Base-by-base conservation (phyloP, 441 rosid species). In the Bocquillonia castaneifolia region DNA sequence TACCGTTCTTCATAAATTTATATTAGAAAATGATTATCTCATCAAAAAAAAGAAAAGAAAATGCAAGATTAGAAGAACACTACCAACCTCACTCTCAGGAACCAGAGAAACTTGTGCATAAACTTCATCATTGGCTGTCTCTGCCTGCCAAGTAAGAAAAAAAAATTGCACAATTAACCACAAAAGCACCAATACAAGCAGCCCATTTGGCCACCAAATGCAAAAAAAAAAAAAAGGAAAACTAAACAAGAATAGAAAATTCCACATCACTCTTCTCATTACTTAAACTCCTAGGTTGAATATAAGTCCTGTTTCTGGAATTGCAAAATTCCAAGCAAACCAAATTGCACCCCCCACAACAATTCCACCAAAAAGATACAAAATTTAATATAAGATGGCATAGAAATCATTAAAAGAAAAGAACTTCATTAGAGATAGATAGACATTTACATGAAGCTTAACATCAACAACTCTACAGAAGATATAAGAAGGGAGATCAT, bases 391-490 rank as follows among this genome's bases (percentile, higher is more conserved):
- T 8, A 34, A 8, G 44, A 34, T 31, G 44, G 13, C 9, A 34
- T 3, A 57, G 36, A 23, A 55, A 63, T 6, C 37, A 40, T 6
- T 13, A 42, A 42, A 42, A 5, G 2, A 57, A 5, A 29, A n/a
- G n/a, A n/a, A n/a, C n/a, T n/a, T n/a, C 5, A 12, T 10, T 14
- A 14, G 74, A n/a, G 10, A 18, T 34, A 34, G 63, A 34, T 1
- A 20, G 25, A 31, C 44, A 13, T 81, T 81, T 76, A 93, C 99
- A 81, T 86, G 96, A 75, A 93, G 97, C 86, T 91, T 88, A 80
- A 93, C 90, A 82, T 93, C 93, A 75, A 87, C 83, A 77, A 93
- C 96, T 61, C 95, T 90, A 82, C 97, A 91, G 83, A 86, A 85
- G 72, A 87, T 77, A 77, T 88, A 91, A 69, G 95, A 80, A 84